Base-by-base conservation (phyloP, 768 basidiomycete genomes). In the Krasilnikovozyma curviuscula region DNA sequence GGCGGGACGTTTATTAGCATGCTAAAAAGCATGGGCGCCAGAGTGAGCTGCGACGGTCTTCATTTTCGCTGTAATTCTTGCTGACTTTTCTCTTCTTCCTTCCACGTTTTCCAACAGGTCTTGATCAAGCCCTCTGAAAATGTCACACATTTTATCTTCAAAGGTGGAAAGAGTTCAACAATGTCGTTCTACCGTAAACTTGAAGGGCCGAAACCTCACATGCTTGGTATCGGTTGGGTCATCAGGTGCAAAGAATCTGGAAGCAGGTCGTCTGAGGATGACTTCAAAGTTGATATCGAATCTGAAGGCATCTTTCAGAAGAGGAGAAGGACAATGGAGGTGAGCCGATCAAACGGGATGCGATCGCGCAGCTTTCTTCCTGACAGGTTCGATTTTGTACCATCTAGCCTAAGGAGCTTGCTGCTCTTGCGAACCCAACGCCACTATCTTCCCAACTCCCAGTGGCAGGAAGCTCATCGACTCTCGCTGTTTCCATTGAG, bases 1-100 rank as follows among this genome's bases (percentile, higher is more conserved):
- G 78, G 81, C 0, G 72, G 72, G 23, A 64, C 85, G 56, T 89
- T 89, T 57, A 73, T 78, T 13, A 81, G 88, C 40, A 83, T 88
- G 79, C 63, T 89, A 54, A 73, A 73, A 54, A 70, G 71, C 27
- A 66, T 86, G 9, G 88, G 86, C 18, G 86, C 86, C 37, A 75
- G 74, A 70, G 86, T 86, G 54, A 52, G 72, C 61, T 8, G 18
- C 32, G 3, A 29, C 28, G 13, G 1, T 3, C 25, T 13, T 24
- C 29, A 3, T 2, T 29, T 34, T 5, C 3, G 12, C n/a, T 24
- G 13, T 4, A 10, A 28, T 12, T 9, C 38, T 23, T 7, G 10
- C n/a, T 27, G 28, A 12, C 21, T 13, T 19, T 24, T 38, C 40
- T 40, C n/a, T 19, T n/a, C 19, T 1, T 30, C 13, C 5, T n/a